phyloP scores from a whole-genome alignment of 2,329 filamentous ascomycete species.

The Apiospora aurea region DNA sequence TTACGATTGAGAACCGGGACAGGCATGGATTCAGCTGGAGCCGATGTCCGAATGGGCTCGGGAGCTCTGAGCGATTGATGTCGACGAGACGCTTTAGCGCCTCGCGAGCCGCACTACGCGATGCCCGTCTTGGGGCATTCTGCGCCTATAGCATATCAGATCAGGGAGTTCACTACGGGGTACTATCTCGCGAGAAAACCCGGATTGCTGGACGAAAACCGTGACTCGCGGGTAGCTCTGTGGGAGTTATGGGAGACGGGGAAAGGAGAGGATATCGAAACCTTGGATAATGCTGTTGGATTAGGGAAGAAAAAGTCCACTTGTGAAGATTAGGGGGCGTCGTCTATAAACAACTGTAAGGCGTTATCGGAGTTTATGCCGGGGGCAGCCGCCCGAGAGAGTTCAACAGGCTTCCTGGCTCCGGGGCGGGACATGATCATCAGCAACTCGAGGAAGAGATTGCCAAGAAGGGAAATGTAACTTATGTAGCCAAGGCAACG shows the following conservation, averaged over 20 bases:
- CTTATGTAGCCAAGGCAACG: neutral
- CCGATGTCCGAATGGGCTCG: neutral
- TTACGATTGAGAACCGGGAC: neutral
- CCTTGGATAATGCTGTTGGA: constrained; percentile 3
- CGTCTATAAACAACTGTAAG: constrained; percentile 11
- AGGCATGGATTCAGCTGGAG: neutral
- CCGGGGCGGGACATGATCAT: neutral
- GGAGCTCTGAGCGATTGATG: neutral
- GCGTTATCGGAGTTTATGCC: constrained; percentile 5
- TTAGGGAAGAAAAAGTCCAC: neutral
- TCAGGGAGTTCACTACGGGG: neutral
- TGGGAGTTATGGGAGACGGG: neutral
- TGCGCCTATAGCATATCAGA: neutral
- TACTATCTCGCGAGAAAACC: neutral
- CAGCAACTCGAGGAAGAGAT: neutral
- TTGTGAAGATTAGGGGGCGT: neutral
- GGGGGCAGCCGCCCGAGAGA: neutral
- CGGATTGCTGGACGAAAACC: neutral
- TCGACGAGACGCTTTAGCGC: neutral
- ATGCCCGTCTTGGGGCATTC: neutral
- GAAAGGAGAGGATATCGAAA: neutral
- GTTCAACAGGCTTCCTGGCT: neutral
- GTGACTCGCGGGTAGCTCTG: neutral
- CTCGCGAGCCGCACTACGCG: neutral
- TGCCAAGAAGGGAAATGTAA: neutral